Percentiles rank a stretch among this genome's conserved stretches.
phyloP scores from a whole-genome alignment of 2,329 filamentous ascomycete genomes.

The Thelonectria blattea region DNA sequence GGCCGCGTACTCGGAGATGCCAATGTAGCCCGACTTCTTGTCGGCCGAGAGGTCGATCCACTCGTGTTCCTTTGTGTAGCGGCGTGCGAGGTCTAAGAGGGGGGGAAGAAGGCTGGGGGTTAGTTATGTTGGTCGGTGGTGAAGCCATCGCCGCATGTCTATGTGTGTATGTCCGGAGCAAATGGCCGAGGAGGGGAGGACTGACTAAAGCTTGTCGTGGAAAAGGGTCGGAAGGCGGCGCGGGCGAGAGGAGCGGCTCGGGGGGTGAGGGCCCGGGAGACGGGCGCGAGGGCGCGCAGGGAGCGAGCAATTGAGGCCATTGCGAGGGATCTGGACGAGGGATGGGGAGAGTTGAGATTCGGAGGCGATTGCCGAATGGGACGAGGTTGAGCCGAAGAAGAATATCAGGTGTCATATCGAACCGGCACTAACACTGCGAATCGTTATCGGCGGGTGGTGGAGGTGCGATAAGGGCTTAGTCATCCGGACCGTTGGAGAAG shows the following conservation, averaged over 20 bases:
- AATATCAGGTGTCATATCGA: slow-evolving; percentile 21
- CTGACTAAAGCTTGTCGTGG: slow-evolving; percentile 48
- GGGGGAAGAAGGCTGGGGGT: no score
- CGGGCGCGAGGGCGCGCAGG: slow-evolving; percentile 57
- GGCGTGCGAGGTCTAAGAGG: slow-evolving; percentile 67
- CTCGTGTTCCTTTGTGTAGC: slow-evolving; percentile 97
- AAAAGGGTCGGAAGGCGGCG: slow-evolving; percentile 50
- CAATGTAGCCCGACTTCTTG: slow-evolving; percentile 79
- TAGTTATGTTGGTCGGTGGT: background rate
- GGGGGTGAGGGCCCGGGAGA: slow-evolving; percentile 47
- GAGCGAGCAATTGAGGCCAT: slow-evolving; percentile 69
- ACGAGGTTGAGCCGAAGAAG: slow-evolving; percentile 5
- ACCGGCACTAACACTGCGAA: slow-evolving; percentile 12
- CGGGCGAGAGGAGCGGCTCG: slow-evolving; percentile 49
- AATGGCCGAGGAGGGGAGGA: slow-evolving; percentile 9
- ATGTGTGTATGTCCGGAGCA: slow-evolving; percentile 13
- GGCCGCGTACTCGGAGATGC: slow-evolving; percentile 91
- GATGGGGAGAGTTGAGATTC: slow-evolving; percentile 8
- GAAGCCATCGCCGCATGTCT: background rate
- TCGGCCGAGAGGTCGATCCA: slow-evolving; percentile 91
- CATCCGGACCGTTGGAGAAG: slow-evolving; percentile 1
- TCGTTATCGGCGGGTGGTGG: slow-evolving; percentile 18
- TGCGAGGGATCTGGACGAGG: slow-evolving; percentile 33
- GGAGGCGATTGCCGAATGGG: slow-evolving; percentile 18
- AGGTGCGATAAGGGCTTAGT: slow-evolving; percentile 18